Conservation (phyloP, 1,139 yeast species). For the Arxiozyma slooffiae region DNA sequence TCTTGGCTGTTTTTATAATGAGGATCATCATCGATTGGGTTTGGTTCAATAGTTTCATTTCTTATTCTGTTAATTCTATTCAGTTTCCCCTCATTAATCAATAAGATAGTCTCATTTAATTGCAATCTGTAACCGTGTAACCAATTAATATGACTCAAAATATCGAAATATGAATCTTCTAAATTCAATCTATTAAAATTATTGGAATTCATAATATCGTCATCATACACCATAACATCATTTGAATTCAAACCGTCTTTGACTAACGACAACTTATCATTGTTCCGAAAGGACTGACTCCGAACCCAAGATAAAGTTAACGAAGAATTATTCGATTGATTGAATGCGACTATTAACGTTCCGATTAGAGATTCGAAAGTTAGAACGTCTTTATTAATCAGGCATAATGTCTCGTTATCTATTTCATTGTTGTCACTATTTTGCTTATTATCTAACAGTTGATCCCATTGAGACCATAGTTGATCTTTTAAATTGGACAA, state of each 20-base stretch:
- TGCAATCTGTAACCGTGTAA: constrained; percentile 11
- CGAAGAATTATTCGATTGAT: constrained; percentile 10
- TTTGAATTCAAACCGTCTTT: neutral
- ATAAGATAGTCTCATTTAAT: constrained; percentile 5
- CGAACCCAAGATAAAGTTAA: constrained; percentile 11
- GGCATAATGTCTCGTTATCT: neutral
- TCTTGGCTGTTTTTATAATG: neutral
- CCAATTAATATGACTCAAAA: constrained; percentile 17
- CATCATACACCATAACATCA: constrained; percentile 2
- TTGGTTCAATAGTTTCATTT: constrained; percentile 11
- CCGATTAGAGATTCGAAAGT: constrained; percentile 14
- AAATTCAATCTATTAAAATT: too few species aligned
- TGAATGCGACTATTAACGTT: constrained; percentile 10
- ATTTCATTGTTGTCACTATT: neutral
- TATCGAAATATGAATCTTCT: neutral
- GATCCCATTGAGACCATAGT: constrained; percentile 1
- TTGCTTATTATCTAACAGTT: neutral
- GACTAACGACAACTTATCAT: neutral
- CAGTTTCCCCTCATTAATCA: constrained; percentile 4
- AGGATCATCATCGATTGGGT: neutral
- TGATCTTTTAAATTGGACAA: neutral
- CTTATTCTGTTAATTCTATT: constrained; percentile 13
- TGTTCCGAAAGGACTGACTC: neutral
- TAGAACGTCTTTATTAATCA: constrained; percentile 1
- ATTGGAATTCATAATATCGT: neutral